Evolutionary conservation across 108 stramenopile genomes (phyloP).

Genomic region (Skeletonema grethae): DNA sequence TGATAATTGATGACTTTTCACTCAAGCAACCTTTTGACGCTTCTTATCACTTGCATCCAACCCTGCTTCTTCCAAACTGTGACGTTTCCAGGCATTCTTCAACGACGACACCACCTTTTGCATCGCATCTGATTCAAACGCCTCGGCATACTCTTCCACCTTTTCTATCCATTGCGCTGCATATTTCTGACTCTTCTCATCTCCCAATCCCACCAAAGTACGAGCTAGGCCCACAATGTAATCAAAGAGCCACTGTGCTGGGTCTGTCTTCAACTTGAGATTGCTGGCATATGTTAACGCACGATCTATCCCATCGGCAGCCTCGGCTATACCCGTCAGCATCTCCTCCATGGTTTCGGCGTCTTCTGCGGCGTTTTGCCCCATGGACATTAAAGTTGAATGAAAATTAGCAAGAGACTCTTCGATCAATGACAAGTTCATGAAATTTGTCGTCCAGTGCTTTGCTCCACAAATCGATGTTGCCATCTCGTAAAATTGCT

Average conservation of each 20-base stretch:
- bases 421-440: constrained; percentile 41
- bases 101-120: constrained; percentile 72
- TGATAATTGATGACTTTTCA: too few relatives aligned
- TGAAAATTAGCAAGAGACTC: constrained; percentile 39
- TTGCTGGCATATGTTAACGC: constrained; percentile 56
- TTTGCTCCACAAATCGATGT: constrained; percentile 39
- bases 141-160: constrained; percentile 60
- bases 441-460: constrained; percentile 50
- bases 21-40: constrained; percentile 1
- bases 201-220: constrained; percentile 75
- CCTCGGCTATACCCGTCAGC: constrained; percentile 61
- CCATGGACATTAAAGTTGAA: constrained; percentile 38
- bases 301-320: constrained; percentile 78
- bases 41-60: neutral
- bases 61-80: neutral
- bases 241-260: constrained; percentile 72
- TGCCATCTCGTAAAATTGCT: constrained; percentile 46
- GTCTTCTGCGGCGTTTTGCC: constrained; percentile 28
- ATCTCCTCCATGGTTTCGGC: constrained; percentile 45
- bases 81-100: constrained; percentile 54
- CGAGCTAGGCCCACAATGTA: constrained; percentile 70
- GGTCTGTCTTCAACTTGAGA: constrained; percentile 52
- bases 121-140: constrained; percentile 67
- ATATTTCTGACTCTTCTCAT: constrained; percentile 76
- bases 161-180: constrained; percentile 67